Evolutionary conservation across 805 yeast genomes (phyloP), one percentile per base, ranked within the genome.

Genomic region (Candida bentonensis): DNA sequence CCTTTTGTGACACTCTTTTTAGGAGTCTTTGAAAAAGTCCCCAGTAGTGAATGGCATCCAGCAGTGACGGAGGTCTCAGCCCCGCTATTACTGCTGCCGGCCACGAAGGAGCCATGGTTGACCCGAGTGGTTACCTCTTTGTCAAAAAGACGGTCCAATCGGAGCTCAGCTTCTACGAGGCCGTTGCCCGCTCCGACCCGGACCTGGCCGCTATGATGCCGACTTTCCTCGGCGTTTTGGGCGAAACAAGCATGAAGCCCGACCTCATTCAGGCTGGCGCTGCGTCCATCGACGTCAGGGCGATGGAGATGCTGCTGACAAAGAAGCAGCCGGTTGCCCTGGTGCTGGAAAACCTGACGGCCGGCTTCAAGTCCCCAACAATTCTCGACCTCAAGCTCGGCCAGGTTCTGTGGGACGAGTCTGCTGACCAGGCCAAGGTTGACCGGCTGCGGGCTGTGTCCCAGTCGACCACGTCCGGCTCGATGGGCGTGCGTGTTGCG

Each of bases 351-450:
- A 92, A 89, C 59, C 57, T 80, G 2, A 63, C 82, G 23, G 57
- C 70, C 44, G 85, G 85, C 0, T 82, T 69, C 56, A 56, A 42
- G 3, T 62, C 65, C 40, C 96, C 97, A 0, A 73, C 82, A 44
- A 70, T 92, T 1, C 54, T 89, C 49, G 98, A 89, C 58, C 74
- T 89, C 41, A 89, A 89, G 58, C 66, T 89, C 2, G 98, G 98
- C 0, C 60, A 76, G 3, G 56, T 69, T 7, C 62, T 89, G 28
- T 76, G 80, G 53, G 97, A 89, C 59, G 54, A 52, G 1, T 51
- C 54, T 13, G 76, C 84, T 1, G 49, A 73, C 2, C 56, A 51
- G 0, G 95, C 76, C 23, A 89, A 92, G 54, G 67, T 61, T 15
- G 62, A 61, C 42, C 60, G 97, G 36, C 62, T 89, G 54, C 64